Base-by-base conservation (phyloP, 2,329 filamentous ascomycete genomes). In the Volutella citrinella region DNA sequence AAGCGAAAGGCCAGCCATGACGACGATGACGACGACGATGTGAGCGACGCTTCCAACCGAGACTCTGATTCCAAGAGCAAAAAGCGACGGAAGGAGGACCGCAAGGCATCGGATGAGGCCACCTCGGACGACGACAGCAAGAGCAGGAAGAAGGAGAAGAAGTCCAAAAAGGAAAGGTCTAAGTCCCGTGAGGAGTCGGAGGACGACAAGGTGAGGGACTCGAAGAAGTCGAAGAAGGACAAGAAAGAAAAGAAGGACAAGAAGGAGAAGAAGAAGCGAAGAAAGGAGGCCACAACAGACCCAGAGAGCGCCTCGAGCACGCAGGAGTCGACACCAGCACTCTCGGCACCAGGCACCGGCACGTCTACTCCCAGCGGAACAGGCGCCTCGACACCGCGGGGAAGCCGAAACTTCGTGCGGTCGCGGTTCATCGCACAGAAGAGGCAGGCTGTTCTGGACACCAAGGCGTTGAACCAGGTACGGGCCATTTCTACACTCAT, bases 371-470 rank as follows among this genome's bases (percentile, higher is more conserved):
- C 64, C 4, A 68, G 63, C 15, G 65, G 61, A 16, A 66, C 68
- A 29, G 66, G 64, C 33, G 67, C 63, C 27, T 68, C 68, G 18
- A 72, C 66, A 19, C 69, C 70, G 38, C 66, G 59, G 40, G 64
- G 62, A 8, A 79, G 74, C 30, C 76, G 88, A 45, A 86, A 90
- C 57, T 76, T 84, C 34, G 79, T 90, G 28, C 73, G 91, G 44
- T 80, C 86, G 48, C 76, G 87, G 40, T 87, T 90, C 61, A 95
- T 97, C 53, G 84, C 84, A 36, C 87, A 93, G 51, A 97, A 97
- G 70, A 82, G 80, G 52, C 78, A 83, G 67, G 89, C 90, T 4
- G 76, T 89, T 38, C 76, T 88, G 67, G 86, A 96, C 60, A 75
- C 82, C 30, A 80, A 84, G 54, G 87, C 89, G 11, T 64, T 97